Percentiles rank a stretch among this genome's conserved stretches.
phyloP scores from a whole-genome alignment of 306 rosid genomes.

The Acacia acuminata region DNA sequence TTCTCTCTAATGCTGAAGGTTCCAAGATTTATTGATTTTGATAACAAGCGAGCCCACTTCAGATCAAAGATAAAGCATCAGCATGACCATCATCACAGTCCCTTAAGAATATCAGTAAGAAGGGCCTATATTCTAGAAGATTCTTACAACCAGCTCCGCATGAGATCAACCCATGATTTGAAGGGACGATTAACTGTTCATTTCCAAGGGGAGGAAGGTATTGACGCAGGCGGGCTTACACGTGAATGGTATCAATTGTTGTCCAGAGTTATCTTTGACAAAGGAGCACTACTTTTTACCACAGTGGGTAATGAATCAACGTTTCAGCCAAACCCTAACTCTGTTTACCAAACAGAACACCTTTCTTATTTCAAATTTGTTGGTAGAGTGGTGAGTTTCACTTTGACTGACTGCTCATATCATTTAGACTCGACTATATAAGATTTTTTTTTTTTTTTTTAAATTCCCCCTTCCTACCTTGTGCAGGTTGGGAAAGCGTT shows the following conservation, averaged over 20 bases:
- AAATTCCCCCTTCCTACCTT: slow-evolving; percentile 25
- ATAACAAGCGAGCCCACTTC: slow-evolving; percentile 91
- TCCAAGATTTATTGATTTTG: slow-evolving; percentile 92
- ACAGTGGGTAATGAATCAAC: slow-evolving; percentile 96
- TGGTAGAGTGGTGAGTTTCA: slow-evolving; percentile 91
- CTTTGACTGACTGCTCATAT: slow-evolving; percentile 32
- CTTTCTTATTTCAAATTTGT: slow-evolving; percentile 96
- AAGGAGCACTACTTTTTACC: slow-evolving; percentile 91
- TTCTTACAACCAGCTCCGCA: slow-evolving; percentile 92
- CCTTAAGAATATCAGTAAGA: slow-evolving; percentile 90
- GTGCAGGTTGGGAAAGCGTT: slow-evolving; percentile 95
- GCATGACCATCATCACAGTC: slow-evolving; percentile 93
- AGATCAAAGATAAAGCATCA: slow-evolving; percentile 95
- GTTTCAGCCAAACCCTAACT: slow-evolving; percentile 96
- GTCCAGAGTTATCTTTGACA: slow-evolving; percentile 95
- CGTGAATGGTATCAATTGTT: slow-evolving; percentile 96
- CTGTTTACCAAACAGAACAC: slow-evolving; percentile 96
- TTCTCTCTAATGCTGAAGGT: slow-evolving; percentile 88
- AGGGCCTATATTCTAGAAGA: slow-evolving; percentile 96
- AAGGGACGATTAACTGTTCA: slow-evolving; percentile 96
- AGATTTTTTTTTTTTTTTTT: slow-evolving; percentile 15
- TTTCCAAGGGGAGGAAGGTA: slow-evolving; percentile 99
- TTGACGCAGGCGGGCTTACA: slow-evolving; percentile 97
- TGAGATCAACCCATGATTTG: slow-evolving; percentile 84
- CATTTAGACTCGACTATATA: slow-evolving; percentile 19